Conservation (phyloP, 495 filamentous ascomycete genomes). For the Copromyces sp. region DNA sequence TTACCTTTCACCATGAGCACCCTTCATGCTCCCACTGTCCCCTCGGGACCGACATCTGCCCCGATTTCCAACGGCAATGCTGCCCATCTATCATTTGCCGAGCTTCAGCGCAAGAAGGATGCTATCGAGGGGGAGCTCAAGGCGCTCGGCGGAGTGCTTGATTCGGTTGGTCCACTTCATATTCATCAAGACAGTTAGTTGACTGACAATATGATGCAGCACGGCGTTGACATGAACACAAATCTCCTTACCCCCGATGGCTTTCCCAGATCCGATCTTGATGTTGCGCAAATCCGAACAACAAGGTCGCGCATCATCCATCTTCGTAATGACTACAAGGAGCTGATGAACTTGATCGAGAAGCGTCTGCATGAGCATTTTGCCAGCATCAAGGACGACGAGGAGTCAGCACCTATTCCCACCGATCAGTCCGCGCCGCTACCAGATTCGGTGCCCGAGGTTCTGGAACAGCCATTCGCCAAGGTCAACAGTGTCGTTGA, state of each 20-base stretch:
- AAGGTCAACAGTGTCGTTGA: constrained; percentile 75
- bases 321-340: constrained; percentile 88
- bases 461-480: constrained; percentile 67
- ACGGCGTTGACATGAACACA: constrained; percentile 89
- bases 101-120: constrained; percentile 62
- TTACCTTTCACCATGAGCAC: constrained; percentile 47
- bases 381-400: constrained; percentile 37
- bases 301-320: constrained; percentile 82
- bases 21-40: constrained; percentile 65
- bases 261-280: constrained; percentile 86
- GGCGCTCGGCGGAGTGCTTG: constrained; percentile 73
- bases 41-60: constrained; percentile 55
- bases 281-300: constrained; percentile 90
- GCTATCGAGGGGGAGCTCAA: constrained; percentile 74
- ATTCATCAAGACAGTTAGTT: background rate
- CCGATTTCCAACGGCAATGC: constrained; percentile 40
- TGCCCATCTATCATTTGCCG: constrained; percentile 48
- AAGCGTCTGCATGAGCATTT: constrained; percentile 72
- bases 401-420: constrained; percentile 7
- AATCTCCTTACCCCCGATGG: constrained; percentile 82
- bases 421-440: constrained; percentile 5
- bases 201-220: constrained; percentile 42
- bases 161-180: constrained; percentile 53
- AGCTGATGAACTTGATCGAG: constrained; percentile 73
- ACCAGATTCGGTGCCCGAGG: constrained; percentile 28